Percentiles rank a stretch among this genome's conserved stretches.
Evolutionary conservation across 2,329 filamentous ascomycete genomes (phyloP).

Genomic region (Fusarium xyrophilum): DNA sequence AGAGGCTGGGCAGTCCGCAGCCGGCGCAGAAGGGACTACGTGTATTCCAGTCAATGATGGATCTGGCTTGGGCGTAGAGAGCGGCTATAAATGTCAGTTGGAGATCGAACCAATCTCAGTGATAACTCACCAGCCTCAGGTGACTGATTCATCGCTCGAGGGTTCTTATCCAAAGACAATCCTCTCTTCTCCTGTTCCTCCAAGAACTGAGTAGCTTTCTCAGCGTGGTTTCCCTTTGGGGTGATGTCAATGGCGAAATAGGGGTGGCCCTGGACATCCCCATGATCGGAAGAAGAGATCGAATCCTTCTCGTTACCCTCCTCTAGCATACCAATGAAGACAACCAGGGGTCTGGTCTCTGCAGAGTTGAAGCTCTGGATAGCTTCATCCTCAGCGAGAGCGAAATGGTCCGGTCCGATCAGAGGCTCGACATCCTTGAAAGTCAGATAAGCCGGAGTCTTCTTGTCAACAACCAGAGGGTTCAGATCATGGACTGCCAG

Average conservation of each 20-base stretch:
- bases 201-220: conserved; percentile 62
- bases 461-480: conserved; percentile 67
- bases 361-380: conserved; percentile 77
- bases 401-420: conserved; percentile 75
- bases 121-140: conserved; percentile 63
- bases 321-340: conserved; percentile 88
- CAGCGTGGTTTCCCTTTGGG: conserved; percentile 68
- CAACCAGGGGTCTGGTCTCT: conserved; percentile 70
- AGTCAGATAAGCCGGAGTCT: conserved; percentile 71
- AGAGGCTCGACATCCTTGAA: conserved; percentile 74
- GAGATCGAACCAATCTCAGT: not conserved
- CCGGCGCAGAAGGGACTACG: conserved; percentile 91
- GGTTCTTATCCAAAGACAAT: conserved; percentile 70
- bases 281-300: conserved; percentile 54
- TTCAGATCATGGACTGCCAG: conserved; percentile 80
- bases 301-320: conserved; percentile 53
- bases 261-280: conserved; percentile 77
- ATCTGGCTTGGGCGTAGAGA: conserved; percentile 87
- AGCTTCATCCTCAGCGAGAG: conserved; percentile 72
- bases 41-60: conserved; percentile 91
- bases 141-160: conserved; percentile 66
- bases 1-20: conserved; percentile 84
- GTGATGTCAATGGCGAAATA: conserved; percentile 93
- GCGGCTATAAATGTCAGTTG: conserved; percentile 65
- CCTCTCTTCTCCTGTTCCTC: conserved; percentile 59